Percentiles rank a stretch among this genome's conserved stretches.
Evolutionary conservation across 2,329 filamentous ascomycete genomes (phyloP).

Genomic region (Epichloe aotearoae): DNA sequence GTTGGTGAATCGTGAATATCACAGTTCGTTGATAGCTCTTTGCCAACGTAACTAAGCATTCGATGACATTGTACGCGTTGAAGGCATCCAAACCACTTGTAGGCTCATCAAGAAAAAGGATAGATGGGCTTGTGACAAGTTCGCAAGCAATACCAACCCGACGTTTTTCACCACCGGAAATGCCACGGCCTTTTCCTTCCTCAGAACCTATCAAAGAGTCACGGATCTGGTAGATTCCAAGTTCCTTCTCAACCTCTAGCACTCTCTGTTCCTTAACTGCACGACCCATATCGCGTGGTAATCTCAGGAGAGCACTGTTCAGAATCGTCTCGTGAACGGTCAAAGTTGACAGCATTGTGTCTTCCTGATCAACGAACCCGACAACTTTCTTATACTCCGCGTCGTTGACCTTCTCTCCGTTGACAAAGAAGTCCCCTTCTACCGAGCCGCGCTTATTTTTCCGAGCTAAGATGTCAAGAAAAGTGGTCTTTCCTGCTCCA

Average conservation of each 20-base stretch:
- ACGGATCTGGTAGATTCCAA: conserved; percentile 87
- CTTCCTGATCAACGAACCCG: conserved; percentile 96
- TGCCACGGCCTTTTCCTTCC: conserved; percentile 84
- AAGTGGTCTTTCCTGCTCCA: conserved; percentile 92
- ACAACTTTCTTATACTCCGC: conserved; percentile 81
- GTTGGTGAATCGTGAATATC: conserved; percentile 96
- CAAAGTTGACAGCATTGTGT: conserved; percentile 88
- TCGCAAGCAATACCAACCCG: conserved; percentile 96
- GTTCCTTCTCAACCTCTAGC: conserved; percentile 85
- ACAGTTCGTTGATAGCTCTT: conserved; percentile 96
- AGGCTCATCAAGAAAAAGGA: conserved; percentile 92
- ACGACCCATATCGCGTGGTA: conserved; percentile 85
- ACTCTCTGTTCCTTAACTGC: conserved; percentile 83
- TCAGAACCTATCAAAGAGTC: conserved; percentile 94
- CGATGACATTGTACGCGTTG: conserved; percentile 96
- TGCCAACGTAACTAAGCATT: conserved; percentile 85
- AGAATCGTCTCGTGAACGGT: conserved; percentile 97
- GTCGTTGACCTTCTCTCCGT: conserved; percentile 79
- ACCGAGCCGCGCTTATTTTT: conserved; percentile 88
- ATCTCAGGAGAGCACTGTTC: conserved; percentile 77
- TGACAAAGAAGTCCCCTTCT: conserved; percentile 76
- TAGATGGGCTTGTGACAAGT: conserved; percentile 91
- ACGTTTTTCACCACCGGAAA: conserved; percentile 93
- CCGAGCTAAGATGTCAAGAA: conserved; percentile 85
- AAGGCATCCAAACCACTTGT: conserved; percentile 92